These are phyloP conservation scores for Teratosphaeria destructans DNA, from an alignment of 2,329 filamentous ascomycete genomes.

Conservation along the genomic window DNA sequence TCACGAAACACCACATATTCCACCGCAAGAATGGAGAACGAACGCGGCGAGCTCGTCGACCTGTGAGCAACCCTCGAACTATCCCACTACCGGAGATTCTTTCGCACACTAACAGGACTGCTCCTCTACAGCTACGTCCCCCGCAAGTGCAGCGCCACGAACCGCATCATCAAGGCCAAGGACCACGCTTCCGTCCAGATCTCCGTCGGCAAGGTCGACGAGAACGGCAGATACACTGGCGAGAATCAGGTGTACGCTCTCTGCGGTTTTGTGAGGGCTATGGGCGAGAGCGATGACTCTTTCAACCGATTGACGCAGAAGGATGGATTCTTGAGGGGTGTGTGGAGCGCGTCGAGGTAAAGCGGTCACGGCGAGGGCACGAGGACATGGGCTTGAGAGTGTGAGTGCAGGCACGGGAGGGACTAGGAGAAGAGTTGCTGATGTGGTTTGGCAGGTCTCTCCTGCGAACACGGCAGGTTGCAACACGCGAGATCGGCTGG, in stretches of 20 bases:
- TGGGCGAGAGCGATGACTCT: slow-evolving; percentile 95
- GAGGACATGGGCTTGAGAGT: slow-evolving; percentile 1
- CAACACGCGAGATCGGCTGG: neutral
- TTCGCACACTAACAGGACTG: slow-evolving; percentile 18
- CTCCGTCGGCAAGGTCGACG: slow-evolving; percentile 94
- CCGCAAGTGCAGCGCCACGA: slow-evolving; percentile 97
- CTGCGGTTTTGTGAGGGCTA: slow-evolving; percentile 92
- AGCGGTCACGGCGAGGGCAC: slow-evolving; percentile 7
- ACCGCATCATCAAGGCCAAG: slow-evolving; percentile 99
- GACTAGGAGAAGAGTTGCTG: neutral
- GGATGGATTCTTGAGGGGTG: slow-evolving; percentile 92
- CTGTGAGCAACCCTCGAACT: slow-evolving; percentile 54
- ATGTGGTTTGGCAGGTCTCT: neutral
- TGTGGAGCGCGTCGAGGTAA: slow-evolving; percentile 69
- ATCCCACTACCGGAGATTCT: neutral
- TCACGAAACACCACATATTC: slow-evolving; percentile 21
- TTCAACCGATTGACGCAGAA: slow-evolving; percentile 92
- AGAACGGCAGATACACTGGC: slow-evolving; percentile 93
- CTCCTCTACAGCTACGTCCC: slow-evolving; percentile 68
- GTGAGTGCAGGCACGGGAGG: neutral
- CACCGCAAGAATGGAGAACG: slow-evolving; percentile 86
- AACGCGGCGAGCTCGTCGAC: slow-evolving; percentile 98
- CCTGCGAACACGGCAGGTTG: neutral
- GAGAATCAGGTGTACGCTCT: slow-evolving; percentile 97
- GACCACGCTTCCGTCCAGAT: slow-evolving; percentile 99